Evolutionary conservation across 352 stramenopile species (phyloP), one percentile per base, ranked within the genome.

Genomic region (Pythium chondricola): DNA sequence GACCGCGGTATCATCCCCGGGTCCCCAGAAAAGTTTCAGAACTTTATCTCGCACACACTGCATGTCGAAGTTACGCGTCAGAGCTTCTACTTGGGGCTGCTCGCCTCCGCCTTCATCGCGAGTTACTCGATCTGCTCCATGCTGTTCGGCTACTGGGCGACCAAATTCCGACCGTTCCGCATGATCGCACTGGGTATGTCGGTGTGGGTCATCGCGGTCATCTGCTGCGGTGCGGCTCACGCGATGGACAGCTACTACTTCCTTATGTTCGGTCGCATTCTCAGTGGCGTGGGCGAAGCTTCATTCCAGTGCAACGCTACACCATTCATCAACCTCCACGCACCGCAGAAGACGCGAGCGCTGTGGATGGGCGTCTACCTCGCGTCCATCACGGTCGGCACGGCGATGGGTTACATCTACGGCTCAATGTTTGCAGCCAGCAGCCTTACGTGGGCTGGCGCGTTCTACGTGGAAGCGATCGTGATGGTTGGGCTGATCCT

Each of bases 1-100:
- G 93, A 98, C 71, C 86, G 93, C 27, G 88, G 90, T 24, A 98
- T 98, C 53, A 97, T 98, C 47, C 86, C 95, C 0, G 95, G 95
- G 9, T 86, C 90, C 0, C 83, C 84, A 17, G 71, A 95, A 50
- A 84, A 96, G 55, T 97, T 98, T 59, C 82, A 95, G 52, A 75
- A 73, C 40, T 98, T 98, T 55, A 95, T 97, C 53, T 76, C 73
- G 9, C 44, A 65, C 9, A 89, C 85, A n/a, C 65, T 87, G 10
- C 58, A 82, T 37, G 65, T 86, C 11, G 75, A 69, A 9, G 61
- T 69, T 36, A 60, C 82, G 41, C 62, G 77, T 32, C 67, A 90
- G 57, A 84, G 73, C 33, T 65, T 92, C 41, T 91, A 88, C 66
- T 65, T 97, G 30, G 90, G 87, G 1, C 56, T 97, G 10, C 65